Evolutionary conservation across 352 stramenopile genomes (phyloP).

Genomic region (Phytophthora citricola): DNA sequence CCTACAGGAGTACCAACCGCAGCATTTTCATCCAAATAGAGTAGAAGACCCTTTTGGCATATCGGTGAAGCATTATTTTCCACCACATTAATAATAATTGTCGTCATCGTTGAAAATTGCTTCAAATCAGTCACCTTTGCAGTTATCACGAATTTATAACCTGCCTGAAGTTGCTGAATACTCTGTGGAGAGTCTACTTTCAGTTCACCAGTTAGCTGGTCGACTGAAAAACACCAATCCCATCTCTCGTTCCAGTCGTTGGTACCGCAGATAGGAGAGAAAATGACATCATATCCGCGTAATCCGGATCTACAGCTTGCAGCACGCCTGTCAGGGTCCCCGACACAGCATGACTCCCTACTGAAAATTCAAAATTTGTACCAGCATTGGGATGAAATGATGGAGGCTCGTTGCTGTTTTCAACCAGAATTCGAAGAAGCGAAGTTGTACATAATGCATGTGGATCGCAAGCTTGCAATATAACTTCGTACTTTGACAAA

Average conservation of each 20-base stretch:
- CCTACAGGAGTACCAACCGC: constrained; percentile 24
- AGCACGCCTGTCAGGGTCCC: constrained; percentile 24
- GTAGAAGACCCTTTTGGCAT: constrained; percentile 7
- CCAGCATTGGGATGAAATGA: constrained; percentile 8
- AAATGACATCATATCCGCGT: constrained; percentile 25
- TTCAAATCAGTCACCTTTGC: constrained; percentile 20
- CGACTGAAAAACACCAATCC: constrained; percentile 21
- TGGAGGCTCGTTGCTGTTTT: constrained; percentile 30
- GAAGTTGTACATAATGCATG: constrained; percentile 25
- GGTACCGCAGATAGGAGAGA: constrained; percentile 7
- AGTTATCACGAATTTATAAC: constrained; percentile 18
- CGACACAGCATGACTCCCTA: constrained; percentile 22
- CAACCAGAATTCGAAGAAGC: constrained; percentile 15
- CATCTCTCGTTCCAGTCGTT: neutral
- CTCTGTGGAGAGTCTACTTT: constrained; percentile 9
- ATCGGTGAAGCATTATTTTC: constrained; percentile 23
- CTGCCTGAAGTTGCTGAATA: constrained; percentile 16
- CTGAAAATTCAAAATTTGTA: constrained; percentile 1
- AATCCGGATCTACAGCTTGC: constrained; percentile 33
- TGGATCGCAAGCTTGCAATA: constrained; percentile 30
- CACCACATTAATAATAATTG: constrained; percentile 21
- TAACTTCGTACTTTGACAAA: constrained; percentile 10
- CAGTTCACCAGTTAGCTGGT: constrained; percentile 27
- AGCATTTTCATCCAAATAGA: constrained; percentile 32
- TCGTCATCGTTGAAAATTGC: constrained; percentile 2